Percentiles rank a stretch among this genome's conserved stretches.
Conservation (phyloP, 495 filamentous ascomycete genomes). For the Neurospora discreta region DNA sequence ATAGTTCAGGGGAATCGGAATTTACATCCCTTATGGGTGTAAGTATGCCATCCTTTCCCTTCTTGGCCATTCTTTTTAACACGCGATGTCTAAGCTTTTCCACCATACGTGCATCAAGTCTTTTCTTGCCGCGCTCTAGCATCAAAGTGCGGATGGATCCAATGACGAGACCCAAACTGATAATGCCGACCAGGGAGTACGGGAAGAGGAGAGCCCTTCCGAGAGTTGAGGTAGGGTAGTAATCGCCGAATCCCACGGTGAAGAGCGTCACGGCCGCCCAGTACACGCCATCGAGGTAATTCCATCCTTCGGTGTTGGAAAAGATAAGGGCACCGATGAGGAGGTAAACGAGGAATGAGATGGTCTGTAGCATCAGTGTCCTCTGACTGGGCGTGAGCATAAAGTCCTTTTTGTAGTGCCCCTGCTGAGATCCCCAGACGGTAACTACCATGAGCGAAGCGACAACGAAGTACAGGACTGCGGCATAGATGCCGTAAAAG, state of each 20-base stretch:
- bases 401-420: conserved; percentile 59
- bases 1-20: background rate
- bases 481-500: conserved; percentile 72
- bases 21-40: conserved; percentile 29
- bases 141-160: conserved; percentile 72
- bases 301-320: conserved; percentile 63
- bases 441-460: conserved; percentile 60
- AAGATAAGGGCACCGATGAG: conserved; percentile 64
- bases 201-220: conserved; percentile 65
- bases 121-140: conserved; percentile 62
- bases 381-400: conserved; percentile 62
- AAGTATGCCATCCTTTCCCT: conserved; percentile 38
- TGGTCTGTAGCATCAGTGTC: conserved; percentile 83
- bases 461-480: conserved; percentile 64
- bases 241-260: conserved; percentile 72
- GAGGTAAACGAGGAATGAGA: conserved; percentile 64
- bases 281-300: conserved; percentile 68
- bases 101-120: conserved; percentile 55
- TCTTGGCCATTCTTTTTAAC: conserved; percentile 39
- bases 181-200: conserved; percentile 68
- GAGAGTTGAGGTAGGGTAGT: conserved; percentile 40
- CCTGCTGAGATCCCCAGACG: conserved; percentile 49
- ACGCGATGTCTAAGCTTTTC: conserved; percentile 54
- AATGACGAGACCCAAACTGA: conserved; percentile 74
- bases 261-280: conserved; percentile 79